phyloP scores from a whole-genome alignment of 2,329 filamentous ascomycete species.

The Pleurostoma richardsiae region DNA sequence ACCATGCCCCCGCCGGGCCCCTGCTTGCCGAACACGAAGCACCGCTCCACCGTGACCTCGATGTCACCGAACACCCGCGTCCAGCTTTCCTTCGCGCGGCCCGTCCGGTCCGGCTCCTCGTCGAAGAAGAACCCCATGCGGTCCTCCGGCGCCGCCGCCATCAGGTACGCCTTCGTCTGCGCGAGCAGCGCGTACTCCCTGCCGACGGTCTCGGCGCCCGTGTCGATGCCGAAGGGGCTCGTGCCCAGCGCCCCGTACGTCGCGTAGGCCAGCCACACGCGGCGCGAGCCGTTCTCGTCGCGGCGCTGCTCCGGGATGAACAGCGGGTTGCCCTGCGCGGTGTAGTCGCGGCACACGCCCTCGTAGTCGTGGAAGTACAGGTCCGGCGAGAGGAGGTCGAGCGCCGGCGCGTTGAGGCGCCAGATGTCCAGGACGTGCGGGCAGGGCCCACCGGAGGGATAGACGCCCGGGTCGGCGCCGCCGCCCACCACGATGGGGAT shows the following conservation, averaged over 20 bases:
- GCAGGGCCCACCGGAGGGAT: constrained; percentile 39
- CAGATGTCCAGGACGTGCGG: constrained; percentile 38
- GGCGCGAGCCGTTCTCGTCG: constrained; percentile 36
- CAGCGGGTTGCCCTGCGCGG: constrained; percentile 36
- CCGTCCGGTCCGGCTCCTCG: constrained; percentile 13
- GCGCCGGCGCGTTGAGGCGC: constrained; percentile 31
- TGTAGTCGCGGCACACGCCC: constrained; percentile 36
- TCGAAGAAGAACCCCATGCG: constrained; percentile 33
- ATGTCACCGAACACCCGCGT: constrained; percentile 18
- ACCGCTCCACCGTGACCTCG: constrained; percentile 23
- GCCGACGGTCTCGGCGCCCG: constrained; percentile 20
- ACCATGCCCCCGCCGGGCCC: constrained; percentile 20
- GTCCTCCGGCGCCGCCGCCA: constrained; percentile 21
- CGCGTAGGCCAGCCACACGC: constrained; percentile 35
- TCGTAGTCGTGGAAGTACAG: constrained; percentile 45
- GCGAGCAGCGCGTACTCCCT: constrained; percentile 24
- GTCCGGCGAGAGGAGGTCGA: constrained; percentile 42
- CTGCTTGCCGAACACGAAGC: constrained; percentile 24
- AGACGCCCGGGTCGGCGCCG: constrained; percentile 25
- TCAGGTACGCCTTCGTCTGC: constrained; percentile 18
- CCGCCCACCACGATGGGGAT: constrained; percentile 27
- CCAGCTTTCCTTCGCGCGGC: constrained; percentile 18
- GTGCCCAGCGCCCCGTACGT: constrained; percentile 31
- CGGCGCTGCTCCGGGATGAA: constrained; percentile 49
- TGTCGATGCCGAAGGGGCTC: constrained; percentile 33